phyloP scores from a whole-genome alignment of 2,329 filamentous ascomycete species.

The Colletotrichum sp. region DNA sequence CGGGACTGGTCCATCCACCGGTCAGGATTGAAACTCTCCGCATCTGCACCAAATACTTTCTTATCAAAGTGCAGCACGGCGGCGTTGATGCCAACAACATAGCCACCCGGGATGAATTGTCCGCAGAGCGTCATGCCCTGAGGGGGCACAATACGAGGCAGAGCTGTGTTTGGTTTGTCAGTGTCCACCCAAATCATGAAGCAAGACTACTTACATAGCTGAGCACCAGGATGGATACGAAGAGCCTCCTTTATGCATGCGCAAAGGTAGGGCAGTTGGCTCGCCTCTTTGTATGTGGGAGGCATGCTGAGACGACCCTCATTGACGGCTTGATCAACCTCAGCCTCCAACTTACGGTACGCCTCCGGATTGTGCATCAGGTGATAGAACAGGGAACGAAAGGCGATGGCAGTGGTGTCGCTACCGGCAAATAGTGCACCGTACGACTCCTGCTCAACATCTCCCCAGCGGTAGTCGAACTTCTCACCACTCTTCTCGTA shows the following conservation, averaged over 20 bases:
- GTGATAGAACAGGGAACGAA: slow-evolving; percentile 41
- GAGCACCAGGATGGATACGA: slow-evolving; percentile 47
- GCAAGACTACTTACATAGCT: not conserved
- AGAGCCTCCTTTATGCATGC: slow-evolving; percentile 55
- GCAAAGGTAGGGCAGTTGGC: slow-evolving; percentile 37
- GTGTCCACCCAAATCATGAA: not conserved
- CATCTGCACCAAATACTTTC: not conserved
- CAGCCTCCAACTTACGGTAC: slow-evolving; percentile 31
- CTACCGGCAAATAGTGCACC: slow-evolving; percentile 36
- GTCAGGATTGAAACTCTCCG: not conserved
- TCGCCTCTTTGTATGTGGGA: slow-evolving; percentile 21
- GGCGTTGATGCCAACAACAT: not conserved
- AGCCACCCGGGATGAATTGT: not conserved
- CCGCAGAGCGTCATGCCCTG: not conserved
- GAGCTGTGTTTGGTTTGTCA: not conserved
- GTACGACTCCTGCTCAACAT: not conserved
- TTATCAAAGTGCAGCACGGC: not conserved
- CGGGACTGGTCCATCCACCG: not conserved
- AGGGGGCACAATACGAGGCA: not conserved
- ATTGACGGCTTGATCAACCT: slow-evolving; percentile 29
- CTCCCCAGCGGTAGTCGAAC: not conserved
- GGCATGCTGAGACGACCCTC: not conserved
- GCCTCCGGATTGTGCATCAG: slow-evolving; percentile 35
- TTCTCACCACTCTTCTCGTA: not conserved
- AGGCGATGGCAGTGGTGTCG: slow-evolving; percentile 39